Percentiles rank a stretch among this genome's conserved stretches.
These are phyloP conservation scores for Metschnikowia matae DNA, from an alignment of 805 yeast genomes.

Conservation along the genomic window DNA sequence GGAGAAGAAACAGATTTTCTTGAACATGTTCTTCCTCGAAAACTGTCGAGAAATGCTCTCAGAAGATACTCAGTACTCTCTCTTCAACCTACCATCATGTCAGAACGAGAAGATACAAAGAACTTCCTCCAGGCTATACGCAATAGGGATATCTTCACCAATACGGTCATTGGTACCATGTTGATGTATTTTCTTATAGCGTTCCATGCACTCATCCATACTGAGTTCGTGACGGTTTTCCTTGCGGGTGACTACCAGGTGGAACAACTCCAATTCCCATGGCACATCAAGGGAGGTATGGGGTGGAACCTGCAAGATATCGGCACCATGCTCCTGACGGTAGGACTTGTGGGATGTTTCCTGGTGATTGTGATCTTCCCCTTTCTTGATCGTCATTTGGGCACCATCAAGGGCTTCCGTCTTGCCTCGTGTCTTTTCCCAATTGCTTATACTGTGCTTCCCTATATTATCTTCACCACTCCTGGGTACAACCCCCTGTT, in stretches of 20 bases:
- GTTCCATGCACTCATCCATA: constrained; percentile 46
- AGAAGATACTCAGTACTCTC: constrained; percentile 18
- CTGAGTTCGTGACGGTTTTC: constrained; percentile 54
- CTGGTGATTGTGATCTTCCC: constrained; percentile 51
- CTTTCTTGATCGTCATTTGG: constrained; percentile 43
- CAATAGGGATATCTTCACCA: constrained; percentile 24
- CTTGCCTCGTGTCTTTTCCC: constrained; percentile 41
- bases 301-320: constrained; percentile 44
- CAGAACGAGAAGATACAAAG: constrained; percentile 11
- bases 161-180: constrained; percentile 29
- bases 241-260: constrained; percentile 34
- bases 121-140: constrained; percentile 16
- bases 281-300: constrained; percentile 49
- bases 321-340: constrained; percentile 47
- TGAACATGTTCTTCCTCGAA: constrained; percentile 6
- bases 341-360: constrained; percentile 52
- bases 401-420: constrained; percentile 43
- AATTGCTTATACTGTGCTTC: constrained; percentile 41
- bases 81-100: constrained; percentile 16
- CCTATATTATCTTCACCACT: constrained; percentile 45
- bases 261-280: constrained; percentile 42
- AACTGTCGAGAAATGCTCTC: constrained; percentile 14
- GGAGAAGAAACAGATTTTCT: neutral
- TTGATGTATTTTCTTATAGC: constrained; percentile 39
- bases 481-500: constrained; percentile 27